Conservation (phyloP, 805 yeast species). For the Metschnikowia cubensis region DNA sequence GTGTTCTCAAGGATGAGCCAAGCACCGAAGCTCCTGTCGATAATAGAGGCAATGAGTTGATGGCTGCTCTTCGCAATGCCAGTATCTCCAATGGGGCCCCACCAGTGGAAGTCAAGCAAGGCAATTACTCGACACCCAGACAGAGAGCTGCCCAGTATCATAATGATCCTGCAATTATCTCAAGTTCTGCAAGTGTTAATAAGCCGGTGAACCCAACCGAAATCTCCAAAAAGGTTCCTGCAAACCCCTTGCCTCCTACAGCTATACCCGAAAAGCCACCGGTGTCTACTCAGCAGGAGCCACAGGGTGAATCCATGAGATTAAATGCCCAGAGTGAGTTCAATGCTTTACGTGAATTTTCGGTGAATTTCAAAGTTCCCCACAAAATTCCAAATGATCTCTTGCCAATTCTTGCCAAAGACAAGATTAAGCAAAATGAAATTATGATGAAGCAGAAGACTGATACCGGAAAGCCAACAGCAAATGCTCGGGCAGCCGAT, state of each 20-base stretch:
- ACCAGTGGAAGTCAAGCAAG: conserved; percentile 21
- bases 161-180: conserved; percentile 64
- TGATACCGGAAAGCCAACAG: conserved; percentile 4
- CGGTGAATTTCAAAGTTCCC: conserved; percentile 76
- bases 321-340: conserved; percentile 58
- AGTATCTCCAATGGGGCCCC: conserved; percentile 20
- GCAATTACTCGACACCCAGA: conserved; percentile 53
- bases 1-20: conserved; percentile 39
- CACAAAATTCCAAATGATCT: conserved; percentile 56
- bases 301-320: conserved; percentile 36
- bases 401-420: conserved; percentile 67
- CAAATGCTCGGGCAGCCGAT: neutral
- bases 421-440: conserved; percentile 60
- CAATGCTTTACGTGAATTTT: conserved; percentile 68
- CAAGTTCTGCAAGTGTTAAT: conserved; percentile 42
- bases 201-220: conserved; percentile 13
- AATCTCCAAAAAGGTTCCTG: neutral
- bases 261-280: conserved; percentile 11
- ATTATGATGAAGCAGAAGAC: conserved; percentile 40
- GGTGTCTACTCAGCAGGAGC: conserved; percentile 2
- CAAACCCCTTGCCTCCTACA: conserved; percentile 14
- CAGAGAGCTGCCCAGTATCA: conserved; percentile 50
- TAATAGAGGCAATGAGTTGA: conserved; percentile 50
- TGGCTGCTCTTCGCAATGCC: conserved; percentile 43
- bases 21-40: conserved; percentile 30